A percentile compares a stretch with the other conserved stretches of the same genome.
Evolutionary conservation across 2,329 filamentous ascomycete genomes (phyloP).

Genomic region (Fusarium buharicum): DNA sequence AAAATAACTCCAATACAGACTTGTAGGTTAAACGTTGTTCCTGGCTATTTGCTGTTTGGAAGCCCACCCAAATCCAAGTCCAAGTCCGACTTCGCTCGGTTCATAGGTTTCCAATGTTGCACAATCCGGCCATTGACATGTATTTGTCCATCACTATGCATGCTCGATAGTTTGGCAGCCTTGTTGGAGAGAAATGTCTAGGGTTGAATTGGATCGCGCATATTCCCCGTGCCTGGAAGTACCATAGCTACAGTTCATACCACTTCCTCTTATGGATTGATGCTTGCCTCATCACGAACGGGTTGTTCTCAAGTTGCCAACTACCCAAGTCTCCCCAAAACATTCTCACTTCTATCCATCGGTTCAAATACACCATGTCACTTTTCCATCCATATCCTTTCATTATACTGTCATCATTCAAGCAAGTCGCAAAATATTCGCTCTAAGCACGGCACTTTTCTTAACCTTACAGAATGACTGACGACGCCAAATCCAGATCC

Average conservation of each 20-base stretch:
- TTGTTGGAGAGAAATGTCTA: not conserved
- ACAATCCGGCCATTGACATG: slow-evolving; percentile 12
- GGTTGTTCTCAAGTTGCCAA: not conserved
- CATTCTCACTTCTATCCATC: not conserved
- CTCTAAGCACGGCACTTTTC: not conserved
- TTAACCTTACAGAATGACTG: slow-evolving; percentile 23
- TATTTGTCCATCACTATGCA: slow-evolving; percentile 2
- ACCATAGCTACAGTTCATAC: slow-evolving; percentile 16
- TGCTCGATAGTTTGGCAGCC: slow-evolving; percentile 3
- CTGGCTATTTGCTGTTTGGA: slow-evolving; percentile 8
- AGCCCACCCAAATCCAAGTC: slow-evolving; percentile 5
- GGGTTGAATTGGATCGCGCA: not conserved
- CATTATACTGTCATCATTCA: not conserved
- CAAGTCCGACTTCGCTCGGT: slow-evolving; percentile 14
- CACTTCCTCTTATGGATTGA: slow-evolving; percentile 23
- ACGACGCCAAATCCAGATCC: slow-evolving; percentile 48
- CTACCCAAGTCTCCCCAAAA: not conserved
- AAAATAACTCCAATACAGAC: slow-evolving; percentile 60
- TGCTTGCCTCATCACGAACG: slow-evolving; percentile 6
- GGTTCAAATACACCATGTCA: not conserved
- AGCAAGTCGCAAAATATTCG: not conserved
- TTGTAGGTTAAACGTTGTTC: slow-evolving; percentile 54
- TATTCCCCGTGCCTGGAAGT: slow-evolving; percentile 5
- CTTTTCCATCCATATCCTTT: slow-evolving; percentile 7
- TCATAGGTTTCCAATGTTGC: slow-evolving; percentile 19